These are phyloP conservation scores for Syncephalastrum sp. DNA, from an alignment of 371 early-diverging fungal genomes.

Conservation along the genomic window DNA sequence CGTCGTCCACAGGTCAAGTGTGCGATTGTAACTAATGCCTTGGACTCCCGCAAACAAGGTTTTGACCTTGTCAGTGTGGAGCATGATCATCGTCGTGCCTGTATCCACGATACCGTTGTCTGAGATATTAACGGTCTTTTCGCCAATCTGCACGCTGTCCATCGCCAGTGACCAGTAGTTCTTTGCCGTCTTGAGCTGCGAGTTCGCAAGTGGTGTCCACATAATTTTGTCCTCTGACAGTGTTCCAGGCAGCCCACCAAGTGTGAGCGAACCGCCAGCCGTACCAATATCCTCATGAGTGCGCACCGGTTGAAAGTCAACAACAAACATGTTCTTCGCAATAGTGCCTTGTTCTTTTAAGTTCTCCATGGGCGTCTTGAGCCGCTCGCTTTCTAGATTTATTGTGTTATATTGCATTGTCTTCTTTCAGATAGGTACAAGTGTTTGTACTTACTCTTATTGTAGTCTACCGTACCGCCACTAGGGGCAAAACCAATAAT, in stretches of 20 bases:
- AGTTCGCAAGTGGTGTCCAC: too few species aligned
- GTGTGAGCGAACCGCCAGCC: constrained; percentile 35
- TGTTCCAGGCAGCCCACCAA: constrained; percentile 29
- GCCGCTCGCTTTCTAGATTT: constrained; percentile 1
- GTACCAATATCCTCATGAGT: constrained; percentile 15
- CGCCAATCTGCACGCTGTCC: constrained; percentile 23
- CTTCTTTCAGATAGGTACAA: not conserved
- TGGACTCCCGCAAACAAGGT: constrained; percentile 1
- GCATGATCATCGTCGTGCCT: constrained; percentile 38
- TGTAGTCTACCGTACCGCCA: constrained; percentile 8
- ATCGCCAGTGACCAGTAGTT: constrained; percentile 40
- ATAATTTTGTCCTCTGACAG: not conserved
- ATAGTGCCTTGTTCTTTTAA: constrained; percentile 16
- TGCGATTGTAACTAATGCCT: constrained; percentile 3
- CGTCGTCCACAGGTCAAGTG: constrained; percentile 6
- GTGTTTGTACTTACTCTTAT: constrained; percentile 8
- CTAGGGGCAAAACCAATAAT: constrained; percentile 20
- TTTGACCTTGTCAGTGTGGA: constrained; percentile 3
- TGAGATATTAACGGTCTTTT: not conserved
- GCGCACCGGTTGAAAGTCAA: constrained; percentile 36
- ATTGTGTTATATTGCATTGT: not conserved
- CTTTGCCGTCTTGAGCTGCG: too few species aligned
- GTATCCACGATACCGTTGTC: constrained; percentile 35
- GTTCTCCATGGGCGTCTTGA: constrained; percentile 11
- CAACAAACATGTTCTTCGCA: constrained; percentile 35